A percentile compares a stretch with the other conserved stretches of the same genome.
Conservation (phyloP, 371 early-diverging fungal species). For the Apophysomyces elegans region DNA sequence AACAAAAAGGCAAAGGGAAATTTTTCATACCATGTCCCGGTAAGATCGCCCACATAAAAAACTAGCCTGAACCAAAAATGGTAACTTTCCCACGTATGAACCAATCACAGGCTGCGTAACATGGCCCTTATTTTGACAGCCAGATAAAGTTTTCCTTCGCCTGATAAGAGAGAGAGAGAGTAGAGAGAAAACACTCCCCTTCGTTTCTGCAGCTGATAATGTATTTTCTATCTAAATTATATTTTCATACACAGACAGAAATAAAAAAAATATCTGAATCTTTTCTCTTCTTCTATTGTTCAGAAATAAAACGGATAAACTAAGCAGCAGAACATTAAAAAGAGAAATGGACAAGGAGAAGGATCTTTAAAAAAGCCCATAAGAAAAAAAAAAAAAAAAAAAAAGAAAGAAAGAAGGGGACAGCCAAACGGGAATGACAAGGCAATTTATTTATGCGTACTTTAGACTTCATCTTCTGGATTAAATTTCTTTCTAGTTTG, state of each 20-base stretch:
- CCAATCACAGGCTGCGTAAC: slow-evolving; percentile 21
- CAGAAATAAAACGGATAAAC: background rate
- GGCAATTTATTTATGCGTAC: too few relatives aligned
- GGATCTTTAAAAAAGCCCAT: too few relatives aligned
- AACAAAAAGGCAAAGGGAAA: slow-evolving; percentile 5
- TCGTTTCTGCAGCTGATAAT: slow-evolving; percentile 7
- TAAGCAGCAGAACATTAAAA: background rate
- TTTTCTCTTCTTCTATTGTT: background rate
- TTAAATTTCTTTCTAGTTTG: too few relatives aligned
- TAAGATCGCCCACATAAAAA: slow-evolving; percentile 8
- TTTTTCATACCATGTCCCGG: slow-evolving; percentile 11
- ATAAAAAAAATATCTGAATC: background rate
- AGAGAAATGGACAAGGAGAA: too few relatives aligned
- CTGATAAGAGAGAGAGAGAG: background rate
- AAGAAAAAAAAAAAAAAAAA: too few relatives aligned
- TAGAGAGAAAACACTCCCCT: background rate
- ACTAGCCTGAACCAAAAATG: background rate
- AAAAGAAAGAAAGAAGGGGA: too few relatives aligned
- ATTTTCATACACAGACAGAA: background rate
- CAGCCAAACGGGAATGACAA: too few relatives aligned
- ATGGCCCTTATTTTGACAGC: slow-evolving; percentile 5
- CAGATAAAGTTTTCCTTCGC: background rate
- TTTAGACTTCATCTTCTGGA: too few relatives aligned
- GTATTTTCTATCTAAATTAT: background rate
- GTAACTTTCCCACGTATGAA: slow-evolving; percentile 27